A percentile compares a stretch with the other conserved stretches of the same genome.
Evolutionary conservation across 2,329 filamentous ascomycete species (phyloP).

Genomic region (Colletotrichum shisoi): DNA sequence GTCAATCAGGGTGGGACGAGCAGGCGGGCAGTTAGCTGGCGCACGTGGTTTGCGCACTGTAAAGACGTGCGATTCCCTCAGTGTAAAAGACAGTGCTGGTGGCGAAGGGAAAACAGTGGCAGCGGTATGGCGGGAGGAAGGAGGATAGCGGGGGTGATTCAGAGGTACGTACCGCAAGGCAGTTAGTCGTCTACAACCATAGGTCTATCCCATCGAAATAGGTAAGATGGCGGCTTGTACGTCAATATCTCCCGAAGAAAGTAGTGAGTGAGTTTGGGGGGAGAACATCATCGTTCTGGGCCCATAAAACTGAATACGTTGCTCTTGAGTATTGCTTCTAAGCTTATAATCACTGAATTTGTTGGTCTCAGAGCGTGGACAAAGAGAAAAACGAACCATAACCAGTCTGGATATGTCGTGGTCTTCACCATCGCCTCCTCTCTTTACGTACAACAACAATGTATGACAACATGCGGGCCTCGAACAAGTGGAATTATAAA

Average conservation of each 20-base stretch:
- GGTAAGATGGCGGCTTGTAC: not conserved
- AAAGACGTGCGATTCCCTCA: accelerated
- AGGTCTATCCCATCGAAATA: not conserved
- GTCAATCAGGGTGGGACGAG: conserved; percentile 13
- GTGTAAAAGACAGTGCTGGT: not conserved
- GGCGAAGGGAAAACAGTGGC: conserved; percentile 2
- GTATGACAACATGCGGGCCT: not conserved
- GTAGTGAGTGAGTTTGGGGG: too few relatives aligned
- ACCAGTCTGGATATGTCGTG: too few relatives aligned
- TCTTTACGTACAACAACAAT: not conserved
- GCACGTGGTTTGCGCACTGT: not conserved
- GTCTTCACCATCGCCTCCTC: not conserved
- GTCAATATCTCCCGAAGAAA: not conserved
- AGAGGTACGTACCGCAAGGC: conserved; percentile 3
- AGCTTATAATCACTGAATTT: not conserved
- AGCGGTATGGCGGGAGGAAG: conserved; percentile 26
- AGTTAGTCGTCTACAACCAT: not conserved
- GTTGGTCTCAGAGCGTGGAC: too few relatives aligned
- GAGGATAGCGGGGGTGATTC: conserved; percentile 28
- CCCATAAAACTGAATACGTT: not conserved
- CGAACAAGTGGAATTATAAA: not conserved
- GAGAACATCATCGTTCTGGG: not conserved
- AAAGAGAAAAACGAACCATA: not conserved
- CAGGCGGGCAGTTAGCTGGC: conserved; percentile 7
- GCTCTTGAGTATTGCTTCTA: not conserved